Evolutionary conservation across 805 yeast species (phyloP).

Genomic region (Debaryomyces castellii): DNA sequence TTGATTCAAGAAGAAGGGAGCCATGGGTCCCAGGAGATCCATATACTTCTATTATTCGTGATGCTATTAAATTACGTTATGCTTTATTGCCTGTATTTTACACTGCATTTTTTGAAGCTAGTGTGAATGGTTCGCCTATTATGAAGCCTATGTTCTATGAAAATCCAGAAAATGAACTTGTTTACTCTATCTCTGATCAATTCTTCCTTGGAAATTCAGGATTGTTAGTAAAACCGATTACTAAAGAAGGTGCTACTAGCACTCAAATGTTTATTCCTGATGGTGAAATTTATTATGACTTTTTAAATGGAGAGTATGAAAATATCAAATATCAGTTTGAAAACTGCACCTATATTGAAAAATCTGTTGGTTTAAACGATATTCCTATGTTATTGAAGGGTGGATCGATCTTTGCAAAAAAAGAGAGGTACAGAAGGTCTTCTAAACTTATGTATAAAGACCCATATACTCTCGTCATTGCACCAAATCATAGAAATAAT

Average conservation of each 20-base stretch:
- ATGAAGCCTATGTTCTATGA: slow-evolving; percentile 67
- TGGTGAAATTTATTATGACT: slow-evolving; percentile 56
- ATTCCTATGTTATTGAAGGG: slow-evolving; percentile 76
- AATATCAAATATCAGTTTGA: slow-evolving; percentile 4
- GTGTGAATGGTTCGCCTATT: slow-evolving; percentile 64
- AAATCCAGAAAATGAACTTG: slow-evolving; percentile 42
- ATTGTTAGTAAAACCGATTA: slow-evolving; percentile 77
- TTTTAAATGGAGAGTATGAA: slow-evolving; percentile 32
- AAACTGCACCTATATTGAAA: slow-evolving; percentile 33
- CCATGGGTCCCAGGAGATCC: slow-evolving; percentile 88
- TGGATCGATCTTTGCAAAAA: slow-evolving; percentile 70
- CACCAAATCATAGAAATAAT: slow-evolving; percentile 45
- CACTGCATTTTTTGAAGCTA: slow-evolving; percentile 70
- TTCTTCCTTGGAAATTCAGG: slow-evolving; percentile 76
- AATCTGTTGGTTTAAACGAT: slow-evolving; percentile 50
- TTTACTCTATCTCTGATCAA: slow-evolving; percentile 73
- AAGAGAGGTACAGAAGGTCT: slow-evolving; percentile 78
- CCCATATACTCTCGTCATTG: slow-evolving; percentile 75
- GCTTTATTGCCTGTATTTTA: slow-evolving; percentile 74
- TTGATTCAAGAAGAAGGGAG: slow-evolving; percentile 88
- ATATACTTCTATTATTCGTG: slow-evolving; percentile 60
- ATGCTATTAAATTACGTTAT: slow-evolving; percentile 74
- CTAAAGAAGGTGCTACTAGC: slow-evolving; percentile 46
- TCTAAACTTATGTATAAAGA: slow-evolving; percentile 71
- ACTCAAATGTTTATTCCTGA: slow-evolving; percentile 55